These are phyloP conservation scores for Boletus vermiculosoides DNA, from an alignment of 768 basidiomycete genomes.

Conservation along the genomic window DNA sequence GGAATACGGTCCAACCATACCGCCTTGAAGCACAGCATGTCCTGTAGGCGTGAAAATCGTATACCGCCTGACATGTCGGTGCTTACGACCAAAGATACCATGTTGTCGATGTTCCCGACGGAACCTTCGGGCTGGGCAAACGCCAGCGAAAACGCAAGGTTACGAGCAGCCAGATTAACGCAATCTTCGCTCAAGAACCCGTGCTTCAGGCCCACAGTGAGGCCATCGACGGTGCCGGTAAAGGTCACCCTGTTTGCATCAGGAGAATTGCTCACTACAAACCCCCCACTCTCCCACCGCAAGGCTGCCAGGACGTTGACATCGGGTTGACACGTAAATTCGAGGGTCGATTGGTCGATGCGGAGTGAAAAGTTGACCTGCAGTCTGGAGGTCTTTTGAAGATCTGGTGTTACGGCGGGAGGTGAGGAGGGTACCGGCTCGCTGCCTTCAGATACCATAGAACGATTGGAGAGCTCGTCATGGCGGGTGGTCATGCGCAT, in stretches of 20 bases:
- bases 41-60: conserved; percentile 83
- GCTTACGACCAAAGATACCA: conserved; percentile 75
- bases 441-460: conserved; percentile 10
- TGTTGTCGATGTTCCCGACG: conserved; percentile 40
- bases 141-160: conserved; percentile 75
- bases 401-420: conserved; percentile 12
- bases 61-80: conserved; percentile 80
- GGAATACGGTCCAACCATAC: conserved; percentile 92
- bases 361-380: conserved; percentile 84
- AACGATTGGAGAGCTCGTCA: conserved; percentile 17
- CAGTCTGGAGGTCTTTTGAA: conserved; percentile 44
- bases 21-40: conserved; percentile 92
- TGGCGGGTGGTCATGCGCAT: conserved; percentile 51
- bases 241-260: conserved; percentile 70
- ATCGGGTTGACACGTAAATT: conserved; percentile 86
- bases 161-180: conserved; percentile 74
- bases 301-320: conserved; percentile 89
- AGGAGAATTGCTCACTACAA: conserved; percentile 75
- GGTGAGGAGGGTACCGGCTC: conserved; percentile 15
- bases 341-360: conserved; percentile 85
- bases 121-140: conserved; percentile 53
- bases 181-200: conserved; percentile 84
- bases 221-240: conserved; percentile 75
- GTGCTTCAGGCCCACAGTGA: conserved; percentile 80
- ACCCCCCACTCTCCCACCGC: conserved; percentile 94